phyloP scores from a whole-genome alignment of 345 rosid genomes.

The Aethionema arabicum region DNA sequence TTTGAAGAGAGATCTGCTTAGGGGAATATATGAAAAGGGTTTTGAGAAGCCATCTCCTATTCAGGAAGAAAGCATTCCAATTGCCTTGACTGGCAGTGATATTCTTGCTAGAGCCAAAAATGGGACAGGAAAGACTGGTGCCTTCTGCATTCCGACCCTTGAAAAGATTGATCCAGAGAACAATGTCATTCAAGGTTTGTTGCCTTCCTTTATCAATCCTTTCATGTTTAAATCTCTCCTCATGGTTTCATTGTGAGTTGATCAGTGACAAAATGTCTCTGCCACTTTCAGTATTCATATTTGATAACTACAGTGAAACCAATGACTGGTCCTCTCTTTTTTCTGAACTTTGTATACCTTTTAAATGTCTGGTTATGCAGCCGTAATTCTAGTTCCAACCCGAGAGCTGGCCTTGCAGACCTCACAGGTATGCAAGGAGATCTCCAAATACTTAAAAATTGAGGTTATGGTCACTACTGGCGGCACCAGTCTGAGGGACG shows the following conservation, averaged over 20 bases:
- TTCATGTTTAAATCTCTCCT: background rate
- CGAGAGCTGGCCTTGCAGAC: conserved; percentile 94
- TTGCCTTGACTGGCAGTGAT: conserved; percentile 98
- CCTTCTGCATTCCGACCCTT: conserved; percentile 94
- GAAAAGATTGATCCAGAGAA: conserved; percentile 94
- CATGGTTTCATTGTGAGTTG: background rate
- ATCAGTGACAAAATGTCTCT: too few relatives aligned
- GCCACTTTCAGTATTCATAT: background rate
- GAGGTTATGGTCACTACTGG: conserved; percentile 99
- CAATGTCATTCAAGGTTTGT: conserved; percentile 90
- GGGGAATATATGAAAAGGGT: conserved; percentile 97
- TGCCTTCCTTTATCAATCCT: background rate
- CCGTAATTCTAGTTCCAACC: conserved; percentile 87
- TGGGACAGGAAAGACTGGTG: conserved; percentile 99
- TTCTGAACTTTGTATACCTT: background rate
- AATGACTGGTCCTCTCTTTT: too few relatives aligned
- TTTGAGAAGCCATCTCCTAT: conserved; percentile 99
- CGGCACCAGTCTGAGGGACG: conserved; percentile 96
- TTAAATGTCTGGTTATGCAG: too few relatives aligned
- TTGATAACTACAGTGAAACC: background rate
- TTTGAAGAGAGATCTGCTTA: conserved; percentile 84
- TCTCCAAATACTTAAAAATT: conserved; percentile 82
- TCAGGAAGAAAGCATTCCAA: conserved; percentile 99
- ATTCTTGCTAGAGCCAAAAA: conserved; percentile 99
- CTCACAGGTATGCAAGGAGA: conserved; percentile 96